Base-by-base conservation (phyloP, 805 yeast genomes). In the Saccharomycopsis sp. region DNA sequence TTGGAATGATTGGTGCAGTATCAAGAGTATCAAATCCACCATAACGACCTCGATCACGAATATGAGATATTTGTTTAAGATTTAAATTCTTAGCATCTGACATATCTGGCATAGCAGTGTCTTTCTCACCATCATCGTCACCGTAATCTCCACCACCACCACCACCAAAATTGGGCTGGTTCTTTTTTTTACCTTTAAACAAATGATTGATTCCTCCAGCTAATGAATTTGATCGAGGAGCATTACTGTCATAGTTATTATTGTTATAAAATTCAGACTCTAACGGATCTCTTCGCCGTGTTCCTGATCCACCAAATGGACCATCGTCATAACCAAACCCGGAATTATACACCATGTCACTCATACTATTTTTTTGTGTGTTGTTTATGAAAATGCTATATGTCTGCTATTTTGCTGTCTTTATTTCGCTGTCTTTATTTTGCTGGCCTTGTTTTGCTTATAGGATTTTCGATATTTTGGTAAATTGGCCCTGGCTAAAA, bases 1-100 rank as follows among this genome's bases (percentile, higher is more conserved):
- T 82, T 4, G 94, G 94, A 32, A 85, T 83, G 51, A 81, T 77
- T 6, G 93, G 89, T 0, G 86, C 71, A 0, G 89, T 71, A 51
- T 81, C 86, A 44, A 66, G 59, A 33, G 58, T 40, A 35, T 63
- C 49, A 40, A 69, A 65, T 16, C 71, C 65, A 3, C 81, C 81
- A 56, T 81, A 81, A 26, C 85, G 74, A 4, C 85, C 85, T 32
- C 82, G 70, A 52, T 80, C 85, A 41, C 81, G 66, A 1, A 80
- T 62, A 40, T 79, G 80, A 20, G 77, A 65, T 7, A 85, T 64
- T 54, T 84, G 89, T 51, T 75, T 77, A 51, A 81, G 79, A 0
- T 86, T 74, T 51, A 81, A 62, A 21, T 60, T 59, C 5, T 65
- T 59, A 2, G 65, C 67, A 16, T 64, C 62, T 3, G 55, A 47